Evolutionary conservation across 495 filamentous ascomycete genomes (phyloP).

Genomic region (Cudoniella acicularis): DNA sequence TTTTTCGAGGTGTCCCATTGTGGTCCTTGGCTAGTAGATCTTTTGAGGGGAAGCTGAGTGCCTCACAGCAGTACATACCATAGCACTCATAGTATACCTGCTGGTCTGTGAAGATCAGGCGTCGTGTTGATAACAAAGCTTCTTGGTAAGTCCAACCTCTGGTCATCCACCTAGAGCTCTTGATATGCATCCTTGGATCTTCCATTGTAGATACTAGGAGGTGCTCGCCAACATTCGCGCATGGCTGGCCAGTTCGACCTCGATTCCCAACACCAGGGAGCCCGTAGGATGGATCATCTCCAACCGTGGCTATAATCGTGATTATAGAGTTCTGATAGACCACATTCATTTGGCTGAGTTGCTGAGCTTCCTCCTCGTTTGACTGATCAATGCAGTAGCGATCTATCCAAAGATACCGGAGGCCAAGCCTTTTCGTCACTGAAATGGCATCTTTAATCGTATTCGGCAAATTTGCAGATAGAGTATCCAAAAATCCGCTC

Average conservation of each 20-base stretch:
- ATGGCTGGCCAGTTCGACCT: background rate
- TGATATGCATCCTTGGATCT: background rate
- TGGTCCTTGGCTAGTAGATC: background rate
- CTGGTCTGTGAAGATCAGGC: conserved; percentile 26
- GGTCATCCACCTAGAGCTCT: conserved; percentile 21
- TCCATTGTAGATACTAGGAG: background rate
- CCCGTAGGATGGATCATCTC: background rate
- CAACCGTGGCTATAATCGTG: background rate
- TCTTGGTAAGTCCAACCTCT: conserved; percentile 39
- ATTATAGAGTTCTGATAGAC: background rate
- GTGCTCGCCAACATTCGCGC: background rate
- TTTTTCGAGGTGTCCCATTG: background rate
- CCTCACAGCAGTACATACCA: background rate
- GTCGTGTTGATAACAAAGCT: conserved; percentile 28
- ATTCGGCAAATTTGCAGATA: background rate
- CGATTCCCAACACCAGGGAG: background rate
- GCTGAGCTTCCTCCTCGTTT: background rate
- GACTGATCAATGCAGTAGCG: background rate
- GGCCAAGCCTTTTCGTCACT: background rate
- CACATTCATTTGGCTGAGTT: background rate
- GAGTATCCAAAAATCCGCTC: background rate
- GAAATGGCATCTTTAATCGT: background rate
- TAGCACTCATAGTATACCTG: conserved; percentile 30
- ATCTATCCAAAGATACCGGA: background rate
- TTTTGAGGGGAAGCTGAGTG: background rate